These are phyloP conservation scores for Pythium oligandrum DNA, from an alignment of 352 stramenopile genomes.

Conservation along the genomic window DNA sequence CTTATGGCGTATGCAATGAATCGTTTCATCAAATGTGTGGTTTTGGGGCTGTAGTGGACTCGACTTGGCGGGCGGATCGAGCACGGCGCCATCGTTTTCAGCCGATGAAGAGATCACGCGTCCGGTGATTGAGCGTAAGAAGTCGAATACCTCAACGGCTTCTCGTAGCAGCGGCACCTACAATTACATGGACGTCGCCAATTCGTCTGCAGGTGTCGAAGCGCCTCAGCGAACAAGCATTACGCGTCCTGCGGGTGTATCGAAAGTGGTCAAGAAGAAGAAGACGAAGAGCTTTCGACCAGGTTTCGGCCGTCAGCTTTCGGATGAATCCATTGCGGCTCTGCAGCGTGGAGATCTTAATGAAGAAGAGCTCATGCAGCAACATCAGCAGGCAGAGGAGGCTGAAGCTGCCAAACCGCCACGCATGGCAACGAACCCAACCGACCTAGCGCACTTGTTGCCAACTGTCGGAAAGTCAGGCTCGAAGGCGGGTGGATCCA, in stretches of 20 bases:
- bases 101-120: slow-evolving; percentile 12
- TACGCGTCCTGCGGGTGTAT: slow-evolving; percentile 11
- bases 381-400: slow-evolving; percentile 9
- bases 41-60: slow-evolving; percentile 4
- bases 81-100: neutral
- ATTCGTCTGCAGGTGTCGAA: slow-evolving; percentile 7
- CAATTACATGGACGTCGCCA: slow-evolving; percentile 59
- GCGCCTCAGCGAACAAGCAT: neutral
- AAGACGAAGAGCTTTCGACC: slow-evolving; percentile 85
- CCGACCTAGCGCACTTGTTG: slow-evolving; percentile 60
- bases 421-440: slow-evolving; percentile 34
- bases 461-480: slow-evolving; percentile 21
- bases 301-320: slow-evolving; percentile 78
- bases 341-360: slow-evolving; percentile 75
- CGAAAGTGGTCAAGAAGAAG: slow-evolving; percentile 63
- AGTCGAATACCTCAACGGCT: slow-evolving; percentile 3
- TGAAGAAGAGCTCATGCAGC: slow-evolving; percentile 60
- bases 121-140: slow-evolving; percentile 10
- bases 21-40: too few relatives aligned
- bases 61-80: slow-evolving; percentile 8
- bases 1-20: too few relatives aligned
- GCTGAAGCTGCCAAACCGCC: slow-evolving; percentile 16
- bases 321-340: slow-evolving; percentile 73
- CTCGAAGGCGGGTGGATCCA: slow-evolving; percentile 24
- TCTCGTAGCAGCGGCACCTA: slow-evolving; percentile 28